Percentiles rank a stretch among this genome's conserved stretches.
Conservation (phyloP, 2,329 filamentous ascomycete species). For the Botrytis squamosa region DNA sequence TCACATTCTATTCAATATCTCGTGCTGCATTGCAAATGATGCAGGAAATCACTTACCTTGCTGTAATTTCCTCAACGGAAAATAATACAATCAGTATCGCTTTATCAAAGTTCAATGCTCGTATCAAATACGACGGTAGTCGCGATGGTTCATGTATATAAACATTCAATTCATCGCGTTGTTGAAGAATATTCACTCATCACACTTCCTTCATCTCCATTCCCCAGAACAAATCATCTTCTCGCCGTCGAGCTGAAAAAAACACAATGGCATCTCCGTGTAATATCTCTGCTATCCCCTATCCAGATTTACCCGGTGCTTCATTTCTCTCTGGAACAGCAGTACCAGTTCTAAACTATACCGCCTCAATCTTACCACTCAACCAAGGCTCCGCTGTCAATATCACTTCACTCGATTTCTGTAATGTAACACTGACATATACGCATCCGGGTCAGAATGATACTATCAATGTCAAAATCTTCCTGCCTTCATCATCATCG, state of each 20-base stretch:
- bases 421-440: constrained; percentile 26
- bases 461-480: constrained; percentile 31
- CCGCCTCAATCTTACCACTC: accelerated
- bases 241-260: too few relatives aligned
- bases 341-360: neutral
- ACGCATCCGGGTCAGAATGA: constrained; percentile 34
- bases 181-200: neutral
- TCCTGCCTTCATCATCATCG: constrained; percentile 27
- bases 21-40: too few relatives aligned
- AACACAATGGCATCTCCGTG: neutral
- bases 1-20: neutral
- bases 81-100: too few relatives aligned
- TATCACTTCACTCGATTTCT: constrained; percentile 9
- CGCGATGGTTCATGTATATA: neutral
- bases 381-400: neutral
- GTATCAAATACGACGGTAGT: too few relatives aligned
- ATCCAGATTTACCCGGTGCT: neutral
- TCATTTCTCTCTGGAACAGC: neutral
- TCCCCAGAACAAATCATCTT: too few relatives aligned
- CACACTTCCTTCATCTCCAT: neutral
- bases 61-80: too few relatives aligned
- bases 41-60: too few relatives aligned
- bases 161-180: neutral
- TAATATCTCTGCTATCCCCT: neutral
- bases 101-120: too few relatives aligned